Base-by-base conservation (phyloP, 2,329 filamentous ascomycete species). In the Phialemoniopsis sp. region DNA sequence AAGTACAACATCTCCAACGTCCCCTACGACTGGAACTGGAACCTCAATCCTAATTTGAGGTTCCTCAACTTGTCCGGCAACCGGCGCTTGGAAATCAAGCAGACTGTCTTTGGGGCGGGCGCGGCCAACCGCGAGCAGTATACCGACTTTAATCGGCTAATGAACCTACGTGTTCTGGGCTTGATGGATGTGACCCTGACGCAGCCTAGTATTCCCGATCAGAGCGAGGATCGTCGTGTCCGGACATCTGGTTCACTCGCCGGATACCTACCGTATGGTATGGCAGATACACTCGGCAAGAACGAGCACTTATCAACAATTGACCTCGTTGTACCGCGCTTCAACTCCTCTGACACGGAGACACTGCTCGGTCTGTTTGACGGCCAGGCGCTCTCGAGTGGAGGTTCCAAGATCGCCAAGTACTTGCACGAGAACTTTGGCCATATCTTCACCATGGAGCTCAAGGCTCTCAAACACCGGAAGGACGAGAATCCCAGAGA, bases 11-110 rank as follows among this genome's bases (percentile, higher is more conserved):
- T 98, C 35, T 93, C 89, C 21, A 98, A 98, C 56, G 95, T 95
- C 73, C 93, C 91, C 0, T 98, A 98, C 58, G 93, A 98, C 59
- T 98, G 93, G 93, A 98, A 98, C 55, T 98, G 93, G 93, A 97
- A 97, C 56, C 87, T 93, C 73, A 98, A 98, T 55, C 88, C 87
- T 36, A 94, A 96, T 53, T 68, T 98, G 48, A 86, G 90, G 46
- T 98, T 94, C 56, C 82, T 98, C 46, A 98, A 97, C 56, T 73
- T 98, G 55, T 97, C 91, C 1, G 93, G 93, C 37, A 98, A 98
- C 67, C 96, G 95, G 62, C 82, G 91, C 37, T 67, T 98, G 28
- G 93, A 98, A 62, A 97, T 98, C 67, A 85, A 85, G 56, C 75
- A 78, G 50, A 79, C 78, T 18, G 69, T 75, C 8, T 78, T 78